Evolutionary conservation across 2,329 filamentous ascomycete species (phyloP), one percentile per base, ranked within the genome.

Genomic region (Colletotrichum sp.): DNA sequence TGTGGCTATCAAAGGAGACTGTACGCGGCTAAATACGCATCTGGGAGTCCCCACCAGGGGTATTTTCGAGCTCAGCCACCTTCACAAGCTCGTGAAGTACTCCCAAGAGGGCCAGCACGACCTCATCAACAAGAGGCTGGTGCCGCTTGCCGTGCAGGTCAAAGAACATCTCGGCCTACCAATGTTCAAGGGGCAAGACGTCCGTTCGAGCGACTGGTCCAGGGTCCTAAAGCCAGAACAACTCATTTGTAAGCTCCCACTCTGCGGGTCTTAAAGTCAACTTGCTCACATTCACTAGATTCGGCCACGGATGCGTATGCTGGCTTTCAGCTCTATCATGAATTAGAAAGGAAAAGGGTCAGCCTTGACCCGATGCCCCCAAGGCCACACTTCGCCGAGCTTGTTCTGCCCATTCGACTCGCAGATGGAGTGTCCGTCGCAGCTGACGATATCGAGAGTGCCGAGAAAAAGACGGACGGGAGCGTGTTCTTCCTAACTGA

Each of bases 241-340:
- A 80, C 89, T 94, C 21, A 82, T 89, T 65, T 95, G 87, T 96
- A 89, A 86, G 93, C 54, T 21, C 12, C 6, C 57, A 29, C 59
- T 31, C 24, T 31, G 5, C 33, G 6, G 31, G 34, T 36, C 18
- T 18, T 54, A 5, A 16, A 15, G 54, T 3, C 2, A 31, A 34
- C 15, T 4, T n/a, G 29, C 31, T 16, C 16, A 78, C 66, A 77
- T 82, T 82, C 33, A 82, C 76, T 77, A 94, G 92, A 96, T 82
- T 92, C 94, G 12, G 95, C 95, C 15, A 92, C 94, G 1, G 95
- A 98, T 81, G 93, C 95, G 0, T 98, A 98, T 80, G 95, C 94
- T 73, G 90, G 92, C 57, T 83, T 93, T 13, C 93, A 94, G 70
- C 85, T 98, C 2, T 98, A 91, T 79, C 87, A 94, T 73, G 87